Percentiles rank a stretch among this genome's conserved stretches.
These are phyloP conservation scores for Blastocystis sp. DNA, from an alignment of 352 stramenopile species.

Conservation along the genomic window DNA sequence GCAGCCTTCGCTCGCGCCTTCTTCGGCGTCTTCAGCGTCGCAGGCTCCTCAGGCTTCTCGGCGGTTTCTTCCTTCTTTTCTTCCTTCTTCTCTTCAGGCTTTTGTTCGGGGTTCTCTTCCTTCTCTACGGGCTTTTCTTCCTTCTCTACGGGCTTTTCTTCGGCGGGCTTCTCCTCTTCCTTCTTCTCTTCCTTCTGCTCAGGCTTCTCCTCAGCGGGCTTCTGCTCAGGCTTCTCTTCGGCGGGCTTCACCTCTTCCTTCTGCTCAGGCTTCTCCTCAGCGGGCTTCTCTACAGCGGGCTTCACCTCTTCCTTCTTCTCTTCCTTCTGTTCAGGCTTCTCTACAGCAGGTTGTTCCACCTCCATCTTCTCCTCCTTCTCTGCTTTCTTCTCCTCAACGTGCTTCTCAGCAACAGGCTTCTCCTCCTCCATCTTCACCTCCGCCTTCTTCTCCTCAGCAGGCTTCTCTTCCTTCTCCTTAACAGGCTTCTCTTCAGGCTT, in stretches of 20 bases:
- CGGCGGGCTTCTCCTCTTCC: neutral
- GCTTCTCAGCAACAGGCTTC: neutral
- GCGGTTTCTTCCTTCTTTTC: conserved; percentile 20
- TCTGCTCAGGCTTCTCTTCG: too few relatives aligned
- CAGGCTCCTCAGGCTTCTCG: neutral
- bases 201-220: conserved; percentile 1
- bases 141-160: neutral
- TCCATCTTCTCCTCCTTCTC: neutral
- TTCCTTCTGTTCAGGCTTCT: conserved; percentile 16
- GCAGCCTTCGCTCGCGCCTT: neutral
- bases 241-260: neutral
- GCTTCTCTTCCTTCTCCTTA: neutral
- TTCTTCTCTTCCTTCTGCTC: conserved; percentile 27
- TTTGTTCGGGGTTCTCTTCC: conserved; percentile 18
- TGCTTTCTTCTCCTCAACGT: neutral
- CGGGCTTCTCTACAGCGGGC: neutral
- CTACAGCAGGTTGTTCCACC: neutral
- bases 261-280: neutral
- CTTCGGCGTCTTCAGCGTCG: neutral
- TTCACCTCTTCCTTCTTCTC: neutral
- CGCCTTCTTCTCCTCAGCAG: neutral
- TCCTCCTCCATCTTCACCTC: conserved; percentile 21
- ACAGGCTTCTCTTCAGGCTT: conserved; percentile 2
- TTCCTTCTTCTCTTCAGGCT: conserved; percentile 15
- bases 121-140: neutral